A percentile compares a stretch with the other conserved stretches of the same genome.
Conservation (phyloP, 352 stramenopile genomes). For the Phytophthora hybrid region DNA sequence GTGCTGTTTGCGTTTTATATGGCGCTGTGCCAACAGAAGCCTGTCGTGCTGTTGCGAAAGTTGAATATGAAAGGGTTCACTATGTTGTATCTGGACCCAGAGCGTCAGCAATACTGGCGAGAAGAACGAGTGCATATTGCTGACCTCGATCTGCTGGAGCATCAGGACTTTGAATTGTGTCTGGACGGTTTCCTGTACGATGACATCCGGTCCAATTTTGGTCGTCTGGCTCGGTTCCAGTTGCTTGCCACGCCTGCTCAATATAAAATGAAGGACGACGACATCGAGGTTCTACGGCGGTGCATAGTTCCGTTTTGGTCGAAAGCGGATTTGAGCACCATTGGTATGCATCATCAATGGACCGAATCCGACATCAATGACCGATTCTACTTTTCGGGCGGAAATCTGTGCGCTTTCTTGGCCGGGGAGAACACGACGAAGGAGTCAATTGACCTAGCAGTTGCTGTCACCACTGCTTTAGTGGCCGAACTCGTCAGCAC, state of each 20-base stretch:
- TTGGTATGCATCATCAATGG: neutral
- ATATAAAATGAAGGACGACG: neutral
- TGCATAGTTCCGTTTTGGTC: neutral
- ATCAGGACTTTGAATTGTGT: constrained; percentile 25
- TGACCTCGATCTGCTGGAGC: constrained; percentile 22
- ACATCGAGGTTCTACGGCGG: neutral
- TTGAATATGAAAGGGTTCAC: too few species aligned
- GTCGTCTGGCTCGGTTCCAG: neutral
- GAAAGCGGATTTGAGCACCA: neutral
- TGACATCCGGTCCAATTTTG: neutral
- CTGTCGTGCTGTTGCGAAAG: too few species aligned
- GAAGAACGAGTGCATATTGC: neutral
- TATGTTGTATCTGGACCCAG: too few species aligned
- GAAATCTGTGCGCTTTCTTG: neutral
- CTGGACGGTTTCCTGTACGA: neutral
- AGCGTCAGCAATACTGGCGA: constrained; percentile 36
- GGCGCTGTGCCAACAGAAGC: too few species aligned
- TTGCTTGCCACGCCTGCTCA: neutral
- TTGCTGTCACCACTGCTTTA: neutral
- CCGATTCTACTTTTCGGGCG: neutral
- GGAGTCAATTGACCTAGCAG: neutral
- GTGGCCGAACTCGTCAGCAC: neutral
- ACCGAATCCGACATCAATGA: neutral
- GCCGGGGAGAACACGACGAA: neutral
- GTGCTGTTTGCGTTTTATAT: too few species aligned